Percentiles rank a stretch among this genome's conserved stretches.
Conservation (phyloP, 2,329 filamentous ascomycete species). For the Arthrocladium fulminans region DNA sequence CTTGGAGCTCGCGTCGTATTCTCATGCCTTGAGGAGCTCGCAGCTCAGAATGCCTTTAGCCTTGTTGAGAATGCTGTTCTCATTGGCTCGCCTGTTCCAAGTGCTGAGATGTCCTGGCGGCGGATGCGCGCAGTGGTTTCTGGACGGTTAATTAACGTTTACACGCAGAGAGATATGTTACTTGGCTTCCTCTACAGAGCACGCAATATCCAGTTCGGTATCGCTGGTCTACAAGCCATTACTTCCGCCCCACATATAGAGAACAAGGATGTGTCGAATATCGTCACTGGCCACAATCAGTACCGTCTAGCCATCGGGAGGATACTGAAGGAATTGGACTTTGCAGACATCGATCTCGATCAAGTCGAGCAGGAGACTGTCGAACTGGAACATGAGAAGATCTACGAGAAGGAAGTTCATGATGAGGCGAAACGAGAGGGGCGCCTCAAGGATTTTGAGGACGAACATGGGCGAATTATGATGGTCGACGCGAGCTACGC, state of each 20-base stretch:
- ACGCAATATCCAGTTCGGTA: constrained; percentile 62
- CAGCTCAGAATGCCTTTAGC: constrained; percentile 64
- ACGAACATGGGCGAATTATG: constrained; percentile 23
- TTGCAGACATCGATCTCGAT: constrained; percentile 42
- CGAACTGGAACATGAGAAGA: constrained; percentile 32
- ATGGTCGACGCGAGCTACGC: background rate
- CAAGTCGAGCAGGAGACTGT: constrained; percentile 39
- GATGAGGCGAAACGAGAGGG: constrained; percentile 22
- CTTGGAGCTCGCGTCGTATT: constrained; percentile 66
- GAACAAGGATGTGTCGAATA: constrained; percentile 46
- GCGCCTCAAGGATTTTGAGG: constrained; percentile 25
- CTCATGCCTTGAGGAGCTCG: constrained; percentile 60
- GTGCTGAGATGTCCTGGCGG: constrained; percentile 57
- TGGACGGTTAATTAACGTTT: constrained; percentile 69
- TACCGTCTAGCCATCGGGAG: constrained; percentile 44
- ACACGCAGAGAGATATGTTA: constrained; percentile 68
- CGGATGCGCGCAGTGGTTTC: constrained; percentile 61
- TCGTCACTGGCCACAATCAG: constrained; percentile 41
- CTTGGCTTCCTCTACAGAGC: constrained; percentile 70
- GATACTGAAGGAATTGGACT: constrained; percentile 45
- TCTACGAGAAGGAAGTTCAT: constrained; percentile 30
- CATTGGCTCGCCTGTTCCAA: constrained; percentile 63
- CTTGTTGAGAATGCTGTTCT: constrained; percentile 66
- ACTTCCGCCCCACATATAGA: constrained; percentile 56
- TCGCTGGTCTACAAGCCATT: constrained; percentile 65